Conservation (phyloP, 768 basidiomycete genomes). For the Agaricus subrufescens region DNA sequence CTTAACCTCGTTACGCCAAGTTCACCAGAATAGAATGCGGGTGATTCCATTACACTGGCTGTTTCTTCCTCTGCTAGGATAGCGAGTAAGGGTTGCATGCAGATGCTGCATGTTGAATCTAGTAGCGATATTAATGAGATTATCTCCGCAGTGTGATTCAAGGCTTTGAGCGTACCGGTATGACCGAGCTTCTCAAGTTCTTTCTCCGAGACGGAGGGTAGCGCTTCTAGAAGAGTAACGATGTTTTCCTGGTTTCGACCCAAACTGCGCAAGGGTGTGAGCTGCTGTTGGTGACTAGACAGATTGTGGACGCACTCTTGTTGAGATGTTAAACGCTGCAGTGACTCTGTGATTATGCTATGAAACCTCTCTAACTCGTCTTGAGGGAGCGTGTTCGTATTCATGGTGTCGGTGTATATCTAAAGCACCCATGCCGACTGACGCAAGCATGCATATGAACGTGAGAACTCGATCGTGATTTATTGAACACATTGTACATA, state of each 20-base stretch:
- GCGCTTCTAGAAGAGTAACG: conserved; percentile 16
- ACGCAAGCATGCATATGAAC: conserved; percentile 13
- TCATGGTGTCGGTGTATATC: not conserved
- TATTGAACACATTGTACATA: conserved; percentile 14
- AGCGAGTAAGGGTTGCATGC: conserved; percentile 63
- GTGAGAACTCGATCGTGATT: conserved; percentile 20
- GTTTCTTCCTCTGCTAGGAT: conserved; percentile 72
- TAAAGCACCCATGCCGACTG: conserved; percentile 3
- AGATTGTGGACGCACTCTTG: not conserved
- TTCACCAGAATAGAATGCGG: conserved; percentile 64
- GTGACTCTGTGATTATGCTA: not conserved
- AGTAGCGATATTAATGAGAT: not conserved
- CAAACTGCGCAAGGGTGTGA: not conserved
- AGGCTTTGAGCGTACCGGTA: conserved; percentile 28
- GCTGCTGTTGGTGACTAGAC: not conserved
- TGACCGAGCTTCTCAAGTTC: conserved; percentile 44
- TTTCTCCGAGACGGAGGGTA: conserved; percentile 31
- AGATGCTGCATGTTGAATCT: conserved; percentile 77
- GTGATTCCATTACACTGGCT: conserved; percentile 72
- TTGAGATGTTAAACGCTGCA: not conserved
- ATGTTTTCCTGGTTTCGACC: not conserved
- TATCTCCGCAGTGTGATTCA: not conserved
- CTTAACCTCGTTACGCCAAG: conserved; percentile 65
- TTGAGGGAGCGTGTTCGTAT: not conserved
- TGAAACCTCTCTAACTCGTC: conserved; percentile 4